Evolutionary conservation across 139 green algal genomes (phyloP), one percentile per base, ranked within the genome.

Genomic region (Micractinium conductrix): DNA sequence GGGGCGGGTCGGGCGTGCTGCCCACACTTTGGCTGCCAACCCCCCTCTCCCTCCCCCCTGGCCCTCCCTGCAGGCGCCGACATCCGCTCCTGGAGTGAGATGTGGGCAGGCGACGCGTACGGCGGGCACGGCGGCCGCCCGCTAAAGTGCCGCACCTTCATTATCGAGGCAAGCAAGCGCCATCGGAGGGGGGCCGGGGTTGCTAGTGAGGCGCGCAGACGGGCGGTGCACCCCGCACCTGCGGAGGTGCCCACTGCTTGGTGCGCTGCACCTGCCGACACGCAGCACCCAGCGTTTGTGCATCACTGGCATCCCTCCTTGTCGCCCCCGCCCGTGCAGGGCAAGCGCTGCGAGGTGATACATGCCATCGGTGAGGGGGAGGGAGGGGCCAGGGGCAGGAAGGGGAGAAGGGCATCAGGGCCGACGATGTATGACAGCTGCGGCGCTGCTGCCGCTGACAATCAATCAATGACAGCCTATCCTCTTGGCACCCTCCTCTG

Each of bases 21-120:
- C n/a, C n/a, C n/a, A n/a, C n/a, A n/a, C n/a, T n/a, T n/a, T n/a
- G n/a, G n/a, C n/a, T n/a, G n/a, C n/a, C n/a, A n/a, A n/a, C n/a
- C n/a, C n/a, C n/a, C n/a, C n/a, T n/a, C n/a, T n/a, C n/a, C n/a
- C n/a, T n/a, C n/a, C n/a, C n/a, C n/a, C 93, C n/a, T n/a, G n/a
- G n/a, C n/a, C n/a, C n/a, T n/a, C n/a, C n/a, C n/a, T n/a, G n/a
- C n/a, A n/a, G n/a, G 93, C 16, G 89, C 91, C 35, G 91, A 95
- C 48, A 91, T 98, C 79, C 94, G 95, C 85, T 92, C 75, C 81
- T 97, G 93, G 93, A 98, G 90, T 12, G 93, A 97, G 70, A 78
- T 74, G 6, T 72, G 87, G 37, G 24, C 26, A 55, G 75, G 24
- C 75, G 53, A 1, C 30, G 38, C 9, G 12, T 30, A 10, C 24